phyloP scores from a whole-genome alignment of 1,284 basidiomycete genomes.

The Melampsora larici-populina region DNA sequence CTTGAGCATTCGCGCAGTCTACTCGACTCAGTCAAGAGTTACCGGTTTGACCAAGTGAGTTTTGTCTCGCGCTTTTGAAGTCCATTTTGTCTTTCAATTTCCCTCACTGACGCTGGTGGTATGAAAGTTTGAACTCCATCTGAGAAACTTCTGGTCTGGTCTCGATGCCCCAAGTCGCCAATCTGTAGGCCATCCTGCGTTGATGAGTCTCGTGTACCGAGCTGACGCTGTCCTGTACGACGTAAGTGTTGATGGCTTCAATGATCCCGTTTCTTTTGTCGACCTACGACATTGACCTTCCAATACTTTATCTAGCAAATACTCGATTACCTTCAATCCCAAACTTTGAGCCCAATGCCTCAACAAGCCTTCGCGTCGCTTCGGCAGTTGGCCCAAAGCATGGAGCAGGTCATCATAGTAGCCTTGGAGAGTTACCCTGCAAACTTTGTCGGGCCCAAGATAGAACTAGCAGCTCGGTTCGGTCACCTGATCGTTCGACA shows the following conservation, averaged over 20 bases:
- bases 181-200: conserved; percentile 77
- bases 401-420: conserved; percentile 78
- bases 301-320: conserved; percentile 66
- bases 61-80: not conserved
- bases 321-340: conserved; percentile 72
- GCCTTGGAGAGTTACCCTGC: conserved; percentile 76
- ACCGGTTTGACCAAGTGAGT: conserved; percentile 65
- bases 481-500: conserved; percentile 82
- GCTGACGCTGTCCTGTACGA: conserved; percentile 83
- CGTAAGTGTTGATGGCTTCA: conserved; percentile 58
- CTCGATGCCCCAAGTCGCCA: conserved; percentile 71
- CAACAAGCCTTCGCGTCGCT: conserved; percentile 66
- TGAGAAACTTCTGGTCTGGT: conserved; percentile 74
- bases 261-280: conserved; percentile 3
- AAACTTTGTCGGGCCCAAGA: conserved; percentile 84
- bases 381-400: conserved; percentile 77
- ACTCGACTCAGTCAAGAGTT: conserved; percentile 69
- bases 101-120: conserved; percentile 5
- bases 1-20: conserved; percentile 74
- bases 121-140: conserved; percentile 69
- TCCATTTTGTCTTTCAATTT: not conserved
- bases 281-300: not conserved
- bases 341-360: conserved; percentile 73
- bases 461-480: conserved; percentile 78
- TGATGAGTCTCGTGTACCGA: conserved; percentile 78